Evolutionary conservation across 129 eudicot genomes (phyloP).

Genomic region (Arctium lappa): DNA sequence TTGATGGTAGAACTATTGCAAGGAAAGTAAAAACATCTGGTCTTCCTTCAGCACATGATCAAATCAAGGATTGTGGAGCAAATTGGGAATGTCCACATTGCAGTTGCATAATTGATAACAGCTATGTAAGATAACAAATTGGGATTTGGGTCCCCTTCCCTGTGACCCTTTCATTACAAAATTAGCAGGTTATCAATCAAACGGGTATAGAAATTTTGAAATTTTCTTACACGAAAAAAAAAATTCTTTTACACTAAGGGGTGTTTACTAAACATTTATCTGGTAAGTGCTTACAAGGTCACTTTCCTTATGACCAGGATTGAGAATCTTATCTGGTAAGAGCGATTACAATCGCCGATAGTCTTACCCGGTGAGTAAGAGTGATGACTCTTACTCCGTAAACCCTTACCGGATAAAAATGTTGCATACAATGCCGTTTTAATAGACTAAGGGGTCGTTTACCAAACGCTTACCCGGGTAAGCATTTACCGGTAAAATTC

Average conservation of each 20-base stretch:
- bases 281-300: too few relatives aligned
- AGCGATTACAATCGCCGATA: too few relatives aligned
- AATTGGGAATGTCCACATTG: conserved; percentile 72
- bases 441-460: too few relatives aligned
- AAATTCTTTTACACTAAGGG: not conserved
- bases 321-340: too few relatives aligned
- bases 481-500: too few relatives aligned
- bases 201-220: not conserved
- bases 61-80: conserved; percentile 58
- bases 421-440: too few relatives aligned
- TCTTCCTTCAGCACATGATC: conserved; percentile 23
- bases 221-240: not conserved
- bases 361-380: too few relatives aligned
- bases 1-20: conserved; percentile 59
- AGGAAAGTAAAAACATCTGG: conserved; percentile 48
- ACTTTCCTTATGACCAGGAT: too few relatives aligned
- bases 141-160: not conserved
- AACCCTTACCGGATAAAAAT: too few relatives aligned
- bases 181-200: not conserved
- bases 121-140: conserved; percentile 49
- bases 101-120: conserved; percentile 47
- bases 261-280: not conserved
- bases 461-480: too few relatives aligned
- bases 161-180: not conserved
- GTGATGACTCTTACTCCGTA: too few relatives aligned